phyloP scores from a whole-genome alignment of 352 stramenopile species.

The Pythium phragmitis region DNA sequence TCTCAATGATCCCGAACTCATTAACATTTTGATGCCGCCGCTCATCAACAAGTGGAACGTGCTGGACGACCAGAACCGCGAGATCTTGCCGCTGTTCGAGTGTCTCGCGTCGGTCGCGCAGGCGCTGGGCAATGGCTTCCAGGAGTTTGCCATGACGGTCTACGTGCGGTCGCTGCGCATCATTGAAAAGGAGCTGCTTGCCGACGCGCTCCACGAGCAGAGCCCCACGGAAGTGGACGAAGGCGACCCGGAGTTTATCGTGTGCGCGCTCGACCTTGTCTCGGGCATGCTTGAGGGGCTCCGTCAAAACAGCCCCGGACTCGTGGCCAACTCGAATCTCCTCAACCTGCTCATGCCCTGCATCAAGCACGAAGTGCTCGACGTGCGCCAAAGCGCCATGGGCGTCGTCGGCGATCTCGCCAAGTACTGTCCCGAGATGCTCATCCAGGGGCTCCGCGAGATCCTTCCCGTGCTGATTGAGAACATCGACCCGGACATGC shows the following conservation, averaged over 20 bases:
- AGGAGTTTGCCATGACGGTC: slow-evolving; percentile 85
- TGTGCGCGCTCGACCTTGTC: slow-evolving; percentile 87
- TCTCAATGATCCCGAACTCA: slow-evolving; percentile 91
- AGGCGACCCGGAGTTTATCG: slow-evolving; percentile 87
- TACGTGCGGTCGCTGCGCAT: slow-evolving; percentile 81
- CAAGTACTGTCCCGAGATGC: slow-evolving; percentile 75
- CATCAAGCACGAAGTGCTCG: slow-evolving; percentile 82
- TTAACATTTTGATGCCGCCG: slow-evolving; percentile 92
- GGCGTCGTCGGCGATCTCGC: slow-evolving; percentile 87
- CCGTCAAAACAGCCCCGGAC: slow-evolving; percentile 62
- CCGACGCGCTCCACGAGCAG: slow-evolving; percentile 77
- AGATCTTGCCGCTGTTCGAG: slow-evolving; percentile 88
- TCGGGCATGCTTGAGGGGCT: slow-evolving; percentile 90
- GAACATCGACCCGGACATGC: slow-evolving; percentile 86
- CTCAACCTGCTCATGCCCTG: slow-evolving; percentile 87
- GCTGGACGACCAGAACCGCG: slow-evolving; percentile 71
- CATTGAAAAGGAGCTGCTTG: slow-evolving; percentile 83
- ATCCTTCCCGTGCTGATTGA: slow-evolving; percentile 84
- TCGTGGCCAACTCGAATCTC: slow-evolving; percentile 84
- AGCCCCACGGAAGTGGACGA: slow-evolving; percentile 78
- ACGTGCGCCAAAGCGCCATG: slow-evolving; percentile 89
- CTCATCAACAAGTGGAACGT: slow-evolving; percentile 93
- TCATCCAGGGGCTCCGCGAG: slow-evolving; percentile 70
- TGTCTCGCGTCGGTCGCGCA: slow-evolving; percentile 86
- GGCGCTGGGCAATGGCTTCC: slow-evolving; percentile 83